Percentiles rank a stretch among this genome's conserved stretches.
phyloP scores from a whole-genome alignment of 352 stramenopile genomes.

The Globisporangium splendens region DNA sequence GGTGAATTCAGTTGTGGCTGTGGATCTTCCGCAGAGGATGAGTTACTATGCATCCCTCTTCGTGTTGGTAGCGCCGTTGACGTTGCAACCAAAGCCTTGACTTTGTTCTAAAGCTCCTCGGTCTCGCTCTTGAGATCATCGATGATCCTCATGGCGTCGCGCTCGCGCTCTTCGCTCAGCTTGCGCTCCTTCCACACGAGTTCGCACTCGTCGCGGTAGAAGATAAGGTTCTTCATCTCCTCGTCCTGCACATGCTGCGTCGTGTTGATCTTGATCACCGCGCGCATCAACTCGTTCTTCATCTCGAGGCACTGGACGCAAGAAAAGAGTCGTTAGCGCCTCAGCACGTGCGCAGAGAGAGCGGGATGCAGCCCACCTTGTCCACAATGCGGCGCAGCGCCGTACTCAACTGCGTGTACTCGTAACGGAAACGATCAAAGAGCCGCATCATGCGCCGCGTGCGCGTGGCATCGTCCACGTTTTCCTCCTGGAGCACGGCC shows the following conservation, averaged over 20 bases:
- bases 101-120: constrained; percentile 44
- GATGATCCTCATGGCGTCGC: constrained; percentile 61
- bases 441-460: constrained; percentile 60
- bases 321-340: not conserved
- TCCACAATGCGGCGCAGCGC: constrained; percentile 52
- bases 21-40: not conserved
- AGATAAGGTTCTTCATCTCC: constrained; percentile 65
- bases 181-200: constrained; percentile 56
- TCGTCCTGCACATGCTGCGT: constrained; percentile 61
- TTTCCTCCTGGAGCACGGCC: constrained; percentile 42
- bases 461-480: constrained; percentile 40
- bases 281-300: constrained; percentile 64
- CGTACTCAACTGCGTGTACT: constrained; percentile 58
- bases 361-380: constrained; percentile 29
- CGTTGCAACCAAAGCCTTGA: constrained; percentile 39
- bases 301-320: constrained; percentile 45
- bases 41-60: not conserved
- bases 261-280: constrained; percentile 50
- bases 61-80: not conserved
- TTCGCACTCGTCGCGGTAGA: constrained; percentile 75
- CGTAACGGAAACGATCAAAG: constrained; percentile 61
- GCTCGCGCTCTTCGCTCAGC: constrained; percentile 56
- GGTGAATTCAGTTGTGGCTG: not conserved
- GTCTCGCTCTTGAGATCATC: constrained; percentile 62
- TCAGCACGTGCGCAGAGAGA: not conserved